A percentile compares a stretch with the other conserved stretches of the same genome.
Conservation (phyloP, 257 asterid genomes). For the Nicotiana obtusifolia region DNA sequence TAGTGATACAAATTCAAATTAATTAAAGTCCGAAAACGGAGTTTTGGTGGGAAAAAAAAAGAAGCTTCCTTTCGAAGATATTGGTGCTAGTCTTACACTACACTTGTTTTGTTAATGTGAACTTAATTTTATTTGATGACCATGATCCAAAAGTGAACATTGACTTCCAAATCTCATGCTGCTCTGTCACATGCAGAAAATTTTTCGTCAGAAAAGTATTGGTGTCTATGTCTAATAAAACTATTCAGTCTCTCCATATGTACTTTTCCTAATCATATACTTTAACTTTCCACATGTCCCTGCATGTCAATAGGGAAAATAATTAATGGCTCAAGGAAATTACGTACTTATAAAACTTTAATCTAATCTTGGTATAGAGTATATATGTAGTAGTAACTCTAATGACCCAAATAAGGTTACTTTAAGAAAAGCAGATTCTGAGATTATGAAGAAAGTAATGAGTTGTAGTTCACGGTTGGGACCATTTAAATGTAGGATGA, state of each 20-base stretch:
- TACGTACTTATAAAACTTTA: not conserved
- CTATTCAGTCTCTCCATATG: not conserved
- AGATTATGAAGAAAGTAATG: not conserved
- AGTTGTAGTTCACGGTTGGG: not conserved
- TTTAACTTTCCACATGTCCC: not conserved
- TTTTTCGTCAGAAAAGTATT: not conserved
- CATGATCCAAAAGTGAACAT: not conserved
- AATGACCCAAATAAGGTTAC: too few relatives aligned
- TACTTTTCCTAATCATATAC: not conserved
- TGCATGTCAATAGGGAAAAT: not conserved
- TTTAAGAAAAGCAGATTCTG: not conserved
- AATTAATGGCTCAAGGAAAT: not conserved
- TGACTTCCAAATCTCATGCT: slow-evolving; percentile 7
- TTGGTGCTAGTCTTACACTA: too few relatives aligned
- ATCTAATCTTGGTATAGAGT: not conserved
- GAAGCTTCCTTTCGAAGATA: too few relatives aligned
- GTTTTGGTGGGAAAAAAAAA: too few relatives aligned
- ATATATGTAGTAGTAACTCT: not conserved
- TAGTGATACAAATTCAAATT: too few relatives aligned
- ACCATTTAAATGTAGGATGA: not conserved
- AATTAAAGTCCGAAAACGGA: too few relatives aligned
- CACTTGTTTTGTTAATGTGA: slow-evolving; percentile 10
- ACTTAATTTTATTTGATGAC: not conserved
- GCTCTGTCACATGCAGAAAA: slow-evolving; percentile 7
- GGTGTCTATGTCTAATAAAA: not conserved